Evolutionary conservation across 2,329 filamentous ascomycete species (phyloP).

Genomic region (Penicillium digitatum): DNA sequence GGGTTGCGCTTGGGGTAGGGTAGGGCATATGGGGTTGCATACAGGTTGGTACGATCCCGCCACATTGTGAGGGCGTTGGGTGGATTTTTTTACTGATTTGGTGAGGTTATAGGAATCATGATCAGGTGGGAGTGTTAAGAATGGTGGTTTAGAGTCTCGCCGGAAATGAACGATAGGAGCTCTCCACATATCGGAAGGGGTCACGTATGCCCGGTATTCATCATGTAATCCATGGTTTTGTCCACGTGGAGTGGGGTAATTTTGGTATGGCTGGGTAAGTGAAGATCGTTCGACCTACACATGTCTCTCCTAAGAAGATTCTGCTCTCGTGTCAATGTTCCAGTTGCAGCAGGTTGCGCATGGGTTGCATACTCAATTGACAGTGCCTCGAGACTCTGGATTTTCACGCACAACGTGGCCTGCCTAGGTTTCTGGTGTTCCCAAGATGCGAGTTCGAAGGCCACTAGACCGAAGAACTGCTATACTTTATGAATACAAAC

Average conservation of each 20-base stretch:
- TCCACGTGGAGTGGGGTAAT: constrained; percentile 1
- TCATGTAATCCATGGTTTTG: not conserved
- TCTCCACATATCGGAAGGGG: constrained; percentile 9
- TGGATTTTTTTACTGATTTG: constrained; percentile 19
- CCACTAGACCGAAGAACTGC: not conserved
- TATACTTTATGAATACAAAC: not conserved
- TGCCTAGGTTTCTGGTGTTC: not conserved
- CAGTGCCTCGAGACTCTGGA: not conserved
- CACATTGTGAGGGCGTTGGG: constrained; percentile 70
- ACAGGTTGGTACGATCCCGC: constrained; percentile 99
- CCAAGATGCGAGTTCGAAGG: not conserved
- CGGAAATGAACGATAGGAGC: constrained; percentile 3
- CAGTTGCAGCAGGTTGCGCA: not conserved
- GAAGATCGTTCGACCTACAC: not conserved
- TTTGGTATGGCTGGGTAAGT: not conserved
- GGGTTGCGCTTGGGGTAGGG: not conserved
- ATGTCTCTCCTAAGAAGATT: not conserved
- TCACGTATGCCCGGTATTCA: constrained; percentile 7
- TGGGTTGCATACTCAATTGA: not conserved
- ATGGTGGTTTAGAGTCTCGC: not conserved
- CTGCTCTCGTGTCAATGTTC: not conserved
- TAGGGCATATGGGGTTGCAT: constrained; percentile 35
- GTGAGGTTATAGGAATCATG: constrained; percentile 14
- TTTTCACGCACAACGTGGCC: not conserved
- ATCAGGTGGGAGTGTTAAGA: not conserved